Conservation (phyloP, 163 green algal genomes). For the Coccomyxa subellipsoidea region DNA sequence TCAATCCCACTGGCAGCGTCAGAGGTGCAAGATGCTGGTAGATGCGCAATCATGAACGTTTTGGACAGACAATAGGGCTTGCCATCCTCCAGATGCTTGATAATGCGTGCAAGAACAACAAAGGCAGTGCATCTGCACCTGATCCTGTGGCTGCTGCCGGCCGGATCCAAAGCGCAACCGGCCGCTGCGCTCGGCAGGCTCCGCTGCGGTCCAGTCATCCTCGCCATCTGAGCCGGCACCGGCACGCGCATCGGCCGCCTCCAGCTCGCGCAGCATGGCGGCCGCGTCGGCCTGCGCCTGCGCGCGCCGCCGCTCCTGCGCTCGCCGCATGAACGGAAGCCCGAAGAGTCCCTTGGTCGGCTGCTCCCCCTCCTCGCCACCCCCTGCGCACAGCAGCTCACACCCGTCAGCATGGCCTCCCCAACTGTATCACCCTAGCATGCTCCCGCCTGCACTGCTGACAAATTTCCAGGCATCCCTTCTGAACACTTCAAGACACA, state of each 20-base stretch:
- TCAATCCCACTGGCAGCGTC: background rate
- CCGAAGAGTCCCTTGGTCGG: constrained; percentile 72
- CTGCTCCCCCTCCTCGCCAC: constrained; percentile 26
- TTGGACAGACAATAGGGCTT: too few relatives aligned
- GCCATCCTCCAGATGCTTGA: too few relatives aligned
- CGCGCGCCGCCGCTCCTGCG: constrained; percentile 66
- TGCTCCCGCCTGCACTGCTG: too few relatives aligned
- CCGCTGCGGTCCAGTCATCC: constrained; percentile 12
- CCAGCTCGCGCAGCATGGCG: constrained; percentile 45
- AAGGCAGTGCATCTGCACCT: too few relatives aligned
- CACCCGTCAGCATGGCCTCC: too few relatives aligned
- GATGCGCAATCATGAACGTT: too few relatives aligned
- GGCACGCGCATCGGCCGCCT: constrained; percentile 38
- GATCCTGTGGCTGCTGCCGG: background rate
- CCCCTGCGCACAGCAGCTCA: background rate
- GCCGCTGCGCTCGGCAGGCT: background rate
- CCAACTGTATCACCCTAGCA: too few relatives aligned
- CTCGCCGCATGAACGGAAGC: constrained; percentile 92
- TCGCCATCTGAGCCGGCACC: constrained; percentile 12
- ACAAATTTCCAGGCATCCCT: too few relatives aligned
- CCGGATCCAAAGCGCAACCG: background rate
- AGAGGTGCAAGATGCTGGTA: background rate
- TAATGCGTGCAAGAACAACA: background rate
- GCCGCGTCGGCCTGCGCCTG: constrained; percentile 65
- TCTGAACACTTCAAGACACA: background rate